A percentile compares a stretch with the other conserved stretches of the same genome.
phyloP scores from a whole-genome alignment of 345 rosid species.

The Syzygium jambos region DNA sequence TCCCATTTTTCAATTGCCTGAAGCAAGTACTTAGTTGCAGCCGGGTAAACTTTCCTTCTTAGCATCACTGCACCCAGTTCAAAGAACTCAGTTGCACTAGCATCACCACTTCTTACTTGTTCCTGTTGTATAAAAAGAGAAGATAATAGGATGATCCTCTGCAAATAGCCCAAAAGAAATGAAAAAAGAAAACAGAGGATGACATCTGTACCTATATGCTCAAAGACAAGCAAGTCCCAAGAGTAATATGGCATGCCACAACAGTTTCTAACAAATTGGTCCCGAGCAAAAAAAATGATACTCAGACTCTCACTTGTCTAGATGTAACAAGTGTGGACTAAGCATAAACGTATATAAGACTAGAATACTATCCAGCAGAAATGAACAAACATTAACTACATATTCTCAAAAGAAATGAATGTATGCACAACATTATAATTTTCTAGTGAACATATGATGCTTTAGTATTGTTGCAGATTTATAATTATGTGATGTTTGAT shows the following conservation, averaged over 20 bases:
- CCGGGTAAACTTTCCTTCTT: constrained; percentile 84
- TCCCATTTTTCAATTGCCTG: constrained; percentile 97
- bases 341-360: neutral
- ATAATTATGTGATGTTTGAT: neutral
- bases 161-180: neutral
- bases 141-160: neutral
- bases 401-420: neutral
- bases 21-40: constrained; percentile 73
- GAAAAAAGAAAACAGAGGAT: neutral
- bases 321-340: neutral
- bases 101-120: constrained; percentile 99
- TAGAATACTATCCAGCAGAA: neutral
- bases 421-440: neutral
- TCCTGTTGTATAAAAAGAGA: constrained; percentile 37
- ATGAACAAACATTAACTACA: neutral
- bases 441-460: neutral
- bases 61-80: constrained; percentile 98
- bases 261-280: neutral
- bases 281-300: neutral
- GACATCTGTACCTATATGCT: neutral
- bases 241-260: neutral
- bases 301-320: neutral
- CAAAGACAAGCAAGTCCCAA: neutral
- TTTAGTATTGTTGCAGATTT: neutral
- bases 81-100: constrained; percentile 83